A percentile compares a stretch with the other conserved stretches of the same genome.
Conservation (phyloP, 495 filamentous ascomycete genomes). For the Trichoderma asperelloides region DNA sequence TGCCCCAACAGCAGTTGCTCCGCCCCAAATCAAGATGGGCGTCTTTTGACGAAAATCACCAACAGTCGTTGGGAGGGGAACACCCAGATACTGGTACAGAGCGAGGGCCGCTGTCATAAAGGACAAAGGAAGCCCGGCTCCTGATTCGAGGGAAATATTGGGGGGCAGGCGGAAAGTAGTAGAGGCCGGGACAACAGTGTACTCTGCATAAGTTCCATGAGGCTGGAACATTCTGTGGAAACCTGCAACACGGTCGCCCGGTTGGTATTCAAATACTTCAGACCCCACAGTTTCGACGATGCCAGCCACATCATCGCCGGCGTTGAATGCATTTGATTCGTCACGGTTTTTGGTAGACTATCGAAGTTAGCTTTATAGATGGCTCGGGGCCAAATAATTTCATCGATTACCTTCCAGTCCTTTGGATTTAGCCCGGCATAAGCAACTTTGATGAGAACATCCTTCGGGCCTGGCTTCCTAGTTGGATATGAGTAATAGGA, state of each 20-base stretch:
- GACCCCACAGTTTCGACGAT: slow-evolving; percentile 29
- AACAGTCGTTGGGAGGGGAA: slow-evolving; percentile 18
- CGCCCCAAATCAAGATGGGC: slow-evolving; percentile 32
- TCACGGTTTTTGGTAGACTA: slow-evolving; percentile 4
- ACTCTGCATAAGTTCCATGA: slow-evolving; percentile 31
- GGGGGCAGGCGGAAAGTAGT: slow-evolving; percentile 33
- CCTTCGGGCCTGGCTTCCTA: background rate
- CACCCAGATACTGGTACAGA: slow-evolving; percentile 23
- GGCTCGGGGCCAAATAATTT: background rate
- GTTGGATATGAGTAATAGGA: background rate
- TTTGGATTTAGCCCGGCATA: slow-evolving; percentile 19
- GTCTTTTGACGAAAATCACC: slow-evolving; percentile 12
- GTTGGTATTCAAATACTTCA: slow-evolving; percentile 31
- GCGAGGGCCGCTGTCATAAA: slow-evolving; percentile 32
- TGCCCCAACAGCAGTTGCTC: slow-evolving; percentile 29
- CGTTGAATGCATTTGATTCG: slow-evolving; percentile 16
- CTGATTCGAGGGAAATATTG: slow-evolving; percentile 33
- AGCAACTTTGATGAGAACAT: background rate
- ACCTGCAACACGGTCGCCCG: slow-evolving; percentile 35
- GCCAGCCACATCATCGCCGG: slow-evolving; percentile 36
- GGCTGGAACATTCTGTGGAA: slow-evolving; percentile 25
- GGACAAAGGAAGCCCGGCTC: slow-evolving; percentile 32
- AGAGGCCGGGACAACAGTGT: slow-evolving; percentile 28
- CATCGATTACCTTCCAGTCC: slow-evolving; percentile 20
- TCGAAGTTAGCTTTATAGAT: background rate